A percentile compares a stretch with the other conserved stretches of the same genome.
Conservation (phyloP, 2,329 filamentous ascomycete species). For the Paradendryphiella salina region DNA sequence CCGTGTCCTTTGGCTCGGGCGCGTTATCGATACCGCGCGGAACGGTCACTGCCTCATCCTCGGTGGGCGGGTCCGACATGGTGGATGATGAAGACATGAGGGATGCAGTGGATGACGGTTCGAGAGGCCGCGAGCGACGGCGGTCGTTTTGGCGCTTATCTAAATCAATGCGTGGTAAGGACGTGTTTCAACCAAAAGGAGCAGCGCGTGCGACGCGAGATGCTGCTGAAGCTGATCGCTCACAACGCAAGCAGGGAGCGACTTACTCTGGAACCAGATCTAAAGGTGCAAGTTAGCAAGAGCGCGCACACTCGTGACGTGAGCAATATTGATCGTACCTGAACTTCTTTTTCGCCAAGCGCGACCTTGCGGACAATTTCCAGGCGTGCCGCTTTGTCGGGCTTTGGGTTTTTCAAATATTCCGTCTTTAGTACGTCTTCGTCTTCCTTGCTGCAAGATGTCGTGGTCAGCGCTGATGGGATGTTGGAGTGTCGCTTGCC, state of each 20-base stretch:
- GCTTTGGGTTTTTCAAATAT: constrained; percentile 83
- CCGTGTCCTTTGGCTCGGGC: constrained; percentile 21
- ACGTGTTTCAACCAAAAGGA: constrained; percentile 6
- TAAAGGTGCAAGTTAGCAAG: constrained; percentile 49
- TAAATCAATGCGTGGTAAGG: constrained; percentile 12
- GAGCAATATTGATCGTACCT: constrained; percentile 63
- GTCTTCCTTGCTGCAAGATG: constrained; percentile 63
- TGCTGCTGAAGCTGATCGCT: not conserved
- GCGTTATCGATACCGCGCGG: constrained; percentile 28
- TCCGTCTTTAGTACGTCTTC: constrained; percentile 85
- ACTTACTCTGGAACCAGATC: constrained; percentile 84
- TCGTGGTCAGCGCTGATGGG: constrained; percentile 34
- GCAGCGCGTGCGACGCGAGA: not conserved
- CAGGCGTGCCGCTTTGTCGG: constrained; percentile 84
- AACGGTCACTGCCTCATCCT: constrained; percentile 31
- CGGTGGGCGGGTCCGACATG: constrained; percentile 42
- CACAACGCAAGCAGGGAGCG: not conserved
- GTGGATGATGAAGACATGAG: constrained; percentile 44
- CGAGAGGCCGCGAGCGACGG: constrained; percentile 79
- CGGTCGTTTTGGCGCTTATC: constrained; percentile 83
- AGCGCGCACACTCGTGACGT: constrained; percentile 36
- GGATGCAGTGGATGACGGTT: constrained; percentile 38
- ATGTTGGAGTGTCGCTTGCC: constrained; percentile 26
- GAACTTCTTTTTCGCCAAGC: constrained; percentile 92
- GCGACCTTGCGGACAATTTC: constrained; percentile 83